A percentile compares a stretch with the other conserved stretches of the same genome.
Conservation (phyloP, 2,329 filamentous ascomycete species). For the Monosporascus sp. region DNA sequence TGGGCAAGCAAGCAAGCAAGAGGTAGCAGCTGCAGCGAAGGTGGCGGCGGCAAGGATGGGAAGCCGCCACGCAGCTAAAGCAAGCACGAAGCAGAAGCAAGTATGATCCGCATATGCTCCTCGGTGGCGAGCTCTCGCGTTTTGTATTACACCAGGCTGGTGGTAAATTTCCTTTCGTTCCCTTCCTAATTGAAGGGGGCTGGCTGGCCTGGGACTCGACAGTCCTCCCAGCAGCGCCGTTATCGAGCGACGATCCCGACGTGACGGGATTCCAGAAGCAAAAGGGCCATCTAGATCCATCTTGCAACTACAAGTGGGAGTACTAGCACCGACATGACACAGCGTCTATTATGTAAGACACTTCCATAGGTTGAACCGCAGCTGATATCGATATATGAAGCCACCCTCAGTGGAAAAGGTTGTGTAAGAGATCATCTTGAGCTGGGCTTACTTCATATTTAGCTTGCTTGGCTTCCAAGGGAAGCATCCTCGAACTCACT, state of each 20-base stretch:
- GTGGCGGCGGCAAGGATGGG: background rate
- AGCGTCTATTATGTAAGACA: background rate
- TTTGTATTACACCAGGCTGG: slow-evolving; percentile 11
- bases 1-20: background rate
- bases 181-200: background rate
- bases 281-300: background rate
- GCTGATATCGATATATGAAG: background rate
- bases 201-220: background rate
- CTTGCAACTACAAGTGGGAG: background rate
- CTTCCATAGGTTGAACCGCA: background rate
- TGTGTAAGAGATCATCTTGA: background rate
- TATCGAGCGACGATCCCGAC: background rate
- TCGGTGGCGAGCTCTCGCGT: slow-evolving; percentile 18
- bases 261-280: background rate
- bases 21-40: background rate
- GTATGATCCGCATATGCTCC: slow-evolving; percentile 38
- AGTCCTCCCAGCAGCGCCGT: background rate
- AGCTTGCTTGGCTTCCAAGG: no score
- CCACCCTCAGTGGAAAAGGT: background rate
- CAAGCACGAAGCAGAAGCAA: slow-evolving; percentile 31
- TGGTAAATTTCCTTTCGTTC: background rate
- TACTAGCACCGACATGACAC: background rate
- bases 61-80: slow-evolving; percentile 17
- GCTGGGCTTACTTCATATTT: background rate
- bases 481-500: no score